Evolutionary conservation across 176 grass and related monocot species (phyloP).

Genomic region (Musa beccarii): DNA sequence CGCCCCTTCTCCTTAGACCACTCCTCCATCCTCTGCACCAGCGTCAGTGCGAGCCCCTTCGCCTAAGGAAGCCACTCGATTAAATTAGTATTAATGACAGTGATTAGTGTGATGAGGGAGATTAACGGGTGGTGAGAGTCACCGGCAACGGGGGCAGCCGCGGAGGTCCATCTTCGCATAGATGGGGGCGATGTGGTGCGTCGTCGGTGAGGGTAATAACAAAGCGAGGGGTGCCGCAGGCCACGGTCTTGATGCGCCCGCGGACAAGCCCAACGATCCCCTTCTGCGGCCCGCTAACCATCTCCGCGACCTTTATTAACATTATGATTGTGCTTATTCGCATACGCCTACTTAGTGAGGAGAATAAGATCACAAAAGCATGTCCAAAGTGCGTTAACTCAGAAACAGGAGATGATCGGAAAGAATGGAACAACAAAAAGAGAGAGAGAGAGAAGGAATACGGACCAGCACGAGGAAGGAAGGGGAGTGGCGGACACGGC

Average conservation of each 20-base stretch:
- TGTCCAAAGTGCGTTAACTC: constrained; percentile 3
- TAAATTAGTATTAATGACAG: no score
- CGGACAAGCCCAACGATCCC: constrained; percentile 63
- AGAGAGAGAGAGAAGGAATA: background rate
- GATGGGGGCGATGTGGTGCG: constrained; percentile 27
- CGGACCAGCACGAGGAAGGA: constrained; percentile 77
- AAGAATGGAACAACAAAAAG: background rate
- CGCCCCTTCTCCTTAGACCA: no score
- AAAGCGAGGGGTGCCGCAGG: constrained; percentile 18
- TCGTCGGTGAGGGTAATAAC: background rate
- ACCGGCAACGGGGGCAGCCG: constrained; percentile 18
- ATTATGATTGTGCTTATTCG: no score
- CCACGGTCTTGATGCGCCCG: constrained; percentile 74
- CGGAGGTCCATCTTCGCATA: constrained; percentile 57
- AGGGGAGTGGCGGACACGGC: constrained; percentile 81
- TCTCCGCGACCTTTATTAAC: constrained; percentile 37
- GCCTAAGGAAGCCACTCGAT: no score
- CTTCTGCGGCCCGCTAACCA: constrained; percentile 10
- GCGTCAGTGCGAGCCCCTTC: no score
- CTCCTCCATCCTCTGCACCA: no score
- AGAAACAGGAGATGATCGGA: background rate
- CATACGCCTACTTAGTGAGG: no score
- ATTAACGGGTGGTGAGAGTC: no score
- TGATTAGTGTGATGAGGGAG: no score
- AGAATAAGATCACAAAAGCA: background rate